Conservation (phyloP, 331 rosid genomes). For the Erythrophleum ivorense region DNA sequence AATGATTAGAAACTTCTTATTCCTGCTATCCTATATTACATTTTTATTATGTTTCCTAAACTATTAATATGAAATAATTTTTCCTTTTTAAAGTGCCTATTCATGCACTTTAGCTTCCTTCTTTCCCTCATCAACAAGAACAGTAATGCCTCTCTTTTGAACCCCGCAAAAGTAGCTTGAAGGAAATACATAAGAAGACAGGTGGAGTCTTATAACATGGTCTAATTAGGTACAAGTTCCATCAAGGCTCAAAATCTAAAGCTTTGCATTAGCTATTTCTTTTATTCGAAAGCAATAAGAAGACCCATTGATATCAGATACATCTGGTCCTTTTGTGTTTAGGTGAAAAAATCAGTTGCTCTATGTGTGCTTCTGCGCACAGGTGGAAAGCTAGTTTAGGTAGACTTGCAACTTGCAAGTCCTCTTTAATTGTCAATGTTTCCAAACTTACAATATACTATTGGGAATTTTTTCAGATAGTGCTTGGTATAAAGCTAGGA, state of each 20-base stretch:
- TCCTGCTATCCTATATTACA: neutral
- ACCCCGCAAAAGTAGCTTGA: neutral
- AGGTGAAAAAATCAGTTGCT: neutral
- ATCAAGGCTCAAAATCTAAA: neutral
- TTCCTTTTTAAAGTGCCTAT: neutral
- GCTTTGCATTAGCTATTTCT: neutral
- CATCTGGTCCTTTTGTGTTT: no score
- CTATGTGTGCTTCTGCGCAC: neutral
- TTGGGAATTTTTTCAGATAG: constrained; percentile 45
- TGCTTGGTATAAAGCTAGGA: constrained; percentile 71
- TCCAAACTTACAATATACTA: neutral
- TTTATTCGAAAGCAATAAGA: neutral
- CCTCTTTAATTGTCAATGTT: neutral
- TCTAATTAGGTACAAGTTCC: neutral
- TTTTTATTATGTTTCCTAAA: neutral
- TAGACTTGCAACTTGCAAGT: neutral
- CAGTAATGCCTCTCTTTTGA: neutral
- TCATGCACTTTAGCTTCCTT: neutral
- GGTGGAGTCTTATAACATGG: neutral
- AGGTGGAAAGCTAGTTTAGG: neutral
- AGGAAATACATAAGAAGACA: neutral
- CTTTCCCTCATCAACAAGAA: neutral
- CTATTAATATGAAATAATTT: neutral
- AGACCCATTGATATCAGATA: neutral
- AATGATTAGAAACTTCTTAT: neutral